Percentiles rank a stretch among this genome's conserved stretches.
Evolutionary conservation across 805 yeast species (phyloP).

Genomic region (Wickerhamomyces tratensis): DNA sequence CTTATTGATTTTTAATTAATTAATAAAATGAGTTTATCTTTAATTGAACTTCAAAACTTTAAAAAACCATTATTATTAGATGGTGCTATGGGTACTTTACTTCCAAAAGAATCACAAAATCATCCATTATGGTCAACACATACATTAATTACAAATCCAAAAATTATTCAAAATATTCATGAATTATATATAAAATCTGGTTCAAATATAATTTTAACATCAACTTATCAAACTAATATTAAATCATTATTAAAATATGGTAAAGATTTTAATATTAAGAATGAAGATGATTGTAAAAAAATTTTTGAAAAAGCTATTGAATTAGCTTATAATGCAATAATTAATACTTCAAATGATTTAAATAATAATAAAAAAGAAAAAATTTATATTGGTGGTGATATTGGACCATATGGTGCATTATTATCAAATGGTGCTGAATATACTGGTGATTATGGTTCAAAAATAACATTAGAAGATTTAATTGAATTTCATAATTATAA

Average conservation of each 20-base stretch:
- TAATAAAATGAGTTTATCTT: too few relatives aligned
- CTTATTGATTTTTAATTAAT: too few relatives aligned
- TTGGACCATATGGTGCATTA: slow-evolving; percentile 75
- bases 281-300: neutral
- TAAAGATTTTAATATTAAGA: neutral
- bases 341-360: neutral
- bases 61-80: slow-evolving; percentile 1
- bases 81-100: slow-evolving; percentile 15
- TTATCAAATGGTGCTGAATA: slow-evolving; percentile 64
- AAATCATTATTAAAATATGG: slow-evolving; percentile 21
- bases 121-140: slow-evolving; percentile 51
- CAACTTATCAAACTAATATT: slow-evolving; percentile 48
- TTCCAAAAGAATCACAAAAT: slow-evolving; percentile 10
- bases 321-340: slow-evolving; percentile 6
- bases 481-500: slow-evolving; percentile 41
- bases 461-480: slow-evolving; percentile 24
- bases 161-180: slow-evolving; percentile 37
- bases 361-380: too few relatives aligned
- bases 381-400: slow-evolving; percentile 42
- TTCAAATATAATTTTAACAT: slow-evolving; percentile 40
- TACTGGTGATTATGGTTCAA: slow-evolving; percentile 51
- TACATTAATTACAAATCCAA: slow-evolving; percentile 34
- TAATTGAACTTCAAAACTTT: too few relatives aligned
- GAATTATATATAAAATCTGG: slow-evolving; percentile 40
- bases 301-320: slow-evolving; percentile 6